Evolutionary conservation across 305 asterid species (phyloP), one percentile per base, ranked within the genome.

Genomic region (Plantago lanceolata): DNA sequence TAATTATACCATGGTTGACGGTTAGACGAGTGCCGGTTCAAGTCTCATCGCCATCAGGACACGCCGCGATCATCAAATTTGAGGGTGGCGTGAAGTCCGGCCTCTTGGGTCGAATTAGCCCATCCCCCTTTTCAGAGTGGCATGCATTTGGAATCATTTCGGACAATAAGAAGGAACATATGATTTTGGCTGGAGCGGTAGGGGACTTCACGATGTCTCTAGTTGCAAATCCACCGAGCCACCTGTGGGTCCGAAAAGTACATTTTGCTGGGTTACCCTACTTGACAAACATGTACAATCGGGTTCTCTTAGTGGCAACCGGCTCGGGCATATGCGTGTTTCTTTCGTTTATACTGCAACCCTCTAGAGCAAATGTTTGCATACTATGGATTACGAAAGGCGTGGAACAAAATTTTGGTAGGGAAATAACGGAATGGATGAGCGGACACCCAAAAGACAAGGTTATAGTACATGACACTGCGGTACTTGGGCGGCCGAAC

Each of bases 311-410:
- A 51, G 94, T 85, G 63, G 94, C 94, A 4, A 85, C 94, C 0
- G 90, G 90, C 6, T 85, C 94, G 1, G 94, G 94, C 0, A 85
- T 85, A 3, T 83, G 94, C 19, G 94, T 85, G 19, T 83, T 85
- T 28, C 67, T 85, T 8, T 85, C 94, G 0, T 83, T 83, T 18
- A 81, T 85, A 7, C 68, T 85, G 61, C 90, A 85, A 75, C 85
- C 84, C 7, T 72, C 79, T 47, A 54, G 48, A 55, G 90, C 90
- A 6, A 71, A 83, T 0, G 88, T 85, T 1, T 79, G 86, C 68
- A 51, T 81, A 24, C 76, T 85, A 0, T 85, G 94, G 94, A 86
- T 85, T 78, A 79, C 94, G 3, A 85, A 83, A 57, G 83, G 81
- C 0, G 88, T 85, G 43, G 94, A 83, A 43, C 79, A 76, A 57